Evolutionary conservation across 352 stramenopile species (phyloP).

Genomic region (Globisporangium perplexum): DNA sequence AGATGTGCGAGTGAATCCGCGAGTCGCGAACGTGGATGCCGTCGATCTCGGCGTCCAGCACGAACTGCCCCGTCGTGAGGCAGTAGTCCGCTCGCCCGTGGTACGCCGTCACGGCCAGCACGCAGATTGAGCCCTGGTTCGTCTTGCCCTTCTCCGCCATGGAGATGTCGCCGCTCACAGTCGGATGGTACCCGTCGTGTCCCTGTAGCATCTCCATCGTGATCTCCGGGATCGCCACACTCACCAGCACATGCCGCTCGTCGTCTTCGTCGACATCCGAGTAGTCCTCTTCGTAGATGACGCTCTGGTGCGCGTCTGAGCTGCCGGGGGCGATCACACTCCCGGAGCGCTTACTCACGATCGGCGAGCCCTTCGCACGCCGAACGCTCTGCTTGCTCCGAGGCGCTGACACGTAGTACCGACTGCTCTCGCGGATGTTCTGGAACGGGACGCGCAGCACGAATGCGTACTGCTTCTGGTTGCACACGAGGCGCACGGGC

Average conservation of each 20-base stretch:
- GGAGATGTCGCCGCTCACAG: slow-evolving; percentile 62
- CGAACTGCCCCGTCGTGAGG: slow-evolving; percentile 36
- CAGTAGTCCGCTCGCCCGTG: slow-evolving; percentile 46
- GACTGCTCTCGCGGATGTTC: slow-evolving; percentile 64
- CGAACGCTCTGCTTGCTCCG: neutral
- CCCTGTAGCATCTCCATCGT: slow-evolving; percentile 77
- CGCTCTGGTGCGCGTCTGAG: slow-evolving; percentile 14
- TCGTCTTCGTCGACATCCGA: slow-evolving; percentile 27
- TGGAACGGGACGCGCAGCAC: slow-evolving; percentile 66
- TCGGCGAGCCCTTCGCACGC: neutral
- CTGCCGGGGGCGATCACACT: slow-evolving; percentile 4
- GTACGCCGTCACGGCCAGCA: slow-evolving; percentile 48
- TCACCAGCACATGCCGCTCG: slow-evolving; percentile 54
- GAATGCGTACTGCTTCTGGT: slow-evolving; percentile 80
- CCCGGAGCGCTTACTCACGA: neutral
- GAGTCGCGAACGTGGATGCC: slow-evolving; percentile 68
- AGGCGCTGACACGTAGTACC: slow-evolving; percentile 26
- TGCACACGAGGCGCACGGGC: slow-evolving; percentile 73
- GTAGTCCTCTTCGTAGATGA: slow-evolving; percentile 22
- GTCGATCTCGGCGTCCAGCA: slow-evolving; percentile 44
- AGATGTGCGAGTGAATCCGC: slow-evolving; percentile 46
- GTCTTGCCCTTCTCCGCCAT: slow-evolving; percentile 63
- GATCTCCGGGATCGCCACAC: slow-evolving; percentile 59
- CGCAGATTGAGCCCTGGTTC: slow-evolving; percentile 68
- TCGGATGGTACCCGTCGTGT: slow-evolving; percentile 73